Base-by-base conservation (phyloP, 2,329 filamentous ascomycete genomes). In the Pleomassaria siparia region DNA sequence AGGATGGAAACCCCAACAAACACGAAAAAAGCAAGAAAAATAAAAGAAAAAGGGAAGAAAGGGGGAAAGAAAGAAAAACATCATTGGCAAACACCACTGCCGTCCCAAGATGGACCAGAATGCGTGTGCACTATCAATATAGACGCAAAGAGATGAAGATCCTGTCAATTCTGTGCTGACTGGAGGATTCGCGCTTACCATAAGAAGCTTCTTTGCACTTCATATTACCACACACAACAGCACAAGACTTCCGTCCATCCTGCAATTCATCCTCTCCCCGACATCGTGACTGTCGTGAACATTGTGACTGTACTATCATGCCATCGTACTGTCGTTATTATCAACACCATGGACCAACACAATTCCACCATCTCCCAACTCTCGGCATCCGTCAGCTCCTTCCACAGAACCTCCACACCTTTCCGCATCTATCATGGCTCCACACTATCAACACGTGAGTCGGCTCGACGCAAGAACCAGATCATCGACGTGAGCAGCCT, bases 341-440 rank as follows among this genome's bases (percentile, higher is more conserved):
- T 35, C n/a, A 18, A 11, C 42, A 46, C 32, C 20, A 69, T 69
- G 65, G 63, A 68, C 22, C 52, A 52, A 6, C 67, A 69, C 32
- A 59, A 58, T 22, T 30, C 47, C 5, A 58, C 55, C 12, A 60
- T 69, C 18, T 51, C 57, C 15, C 44, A 44, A n/a, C 58, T 70
- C 11, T 56, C 63, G 22, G 53, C 56, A 10, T 48, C 60, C 42
- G 73, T 81, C 28, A 66, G 66, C 37, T 51, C 61, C 6, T 83
- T 82, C 66, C 60, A 68, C 50, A 42, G 47, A 18, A 49, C 47
- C 16, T 63, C 60, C 39, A 61, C 54, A 2, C 54, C 64, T 2
- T 68, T 69, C 43, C 62, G 65, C 9, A 54, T 82, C 43, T 80
- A 77, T 56, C 80, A 83, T 70, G 80, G 80, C 45, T 78, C 74